Evolutionary conservation across 192 early-diverging fungal species (phyloP), one percentile per base, ranked within the genome.

Genomic region (Entomortierella chlamydospora): DNA sequence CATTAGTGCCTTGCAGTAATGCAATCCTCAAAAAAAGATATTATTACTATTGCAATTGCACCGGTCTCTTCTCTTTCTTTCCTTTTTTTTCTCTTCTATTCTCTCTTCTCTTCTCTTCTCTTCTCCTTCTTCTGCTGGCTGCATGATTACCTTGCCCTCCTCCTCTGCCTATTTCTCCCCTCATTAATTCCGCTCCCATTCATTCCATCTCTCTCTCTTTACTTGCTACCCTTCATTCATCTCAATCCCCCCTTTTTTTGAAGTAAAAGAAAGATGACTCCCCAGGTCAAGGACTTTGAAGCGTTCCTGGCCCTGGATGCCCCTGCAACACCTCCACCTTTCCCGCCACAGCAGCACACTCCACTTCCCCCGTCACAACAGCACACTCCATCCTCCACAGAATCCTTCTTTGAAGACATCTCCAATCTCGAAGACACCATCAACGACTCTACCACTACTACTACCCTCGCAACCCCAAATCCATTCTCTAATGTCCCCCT

Each of bases 351-450:
- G 10, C 53, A 26, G 15, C 15, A 50, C 5, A 4, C 26, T 26
- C 50, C 10, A 15, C 41, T 17, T 50, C 42, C 3, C 23, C 42
- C 25, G 6, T 29, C 23, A 20, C 47, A 30, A 30, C 56, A 13
- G 34, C 33, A 12, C n/a, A 33, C 56, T 8, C 34, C 66, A 26
- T 29, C 43, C 26, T 45, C 64, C 1, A 28, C 56, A 31, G 18
- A 25, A 1, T 57, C 65, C 42, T 68, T 57, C 5, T 57, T 68
- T 30, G 60, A 54, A 29, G 66, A 68, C 22, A 57, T 57, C 22
- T 28, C 29, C 47, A 45, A 22, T 28, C 29, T 61, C 53, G 23
- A 41, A 15, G 7, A 41, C 49, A 0, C 0, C 43, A 39, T 3
- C 39, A 42, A 49, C 29, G 11, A n/a, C 29, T 31, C 13, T 33